These are phyloP conservation scores for Candida koratica DNA, from an alignment of 805 yeast species.

Conservation along the genomic window DNA sequence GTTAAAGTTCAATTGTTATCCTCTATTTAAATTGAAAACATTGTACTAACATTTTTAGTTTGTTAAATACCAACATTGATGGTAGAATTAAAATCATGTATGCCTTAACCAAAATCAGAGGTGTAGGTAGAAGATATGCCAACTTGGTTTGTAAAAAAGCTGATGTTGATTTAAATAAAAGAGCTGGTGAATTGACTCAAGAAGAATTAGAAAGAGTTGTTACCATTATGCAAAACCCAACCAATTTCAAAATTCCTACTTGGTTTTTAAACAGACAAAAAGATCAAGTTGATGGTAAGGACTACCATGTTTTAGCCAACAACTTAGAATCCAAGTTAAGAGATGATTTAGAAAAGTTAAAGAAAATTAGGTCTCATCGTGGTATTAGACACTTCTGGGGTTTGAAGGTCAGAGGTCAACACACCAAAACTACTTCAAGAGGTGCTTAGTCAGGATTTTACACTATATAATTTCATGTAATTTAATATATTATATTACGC, in stretches of 20 bases:
- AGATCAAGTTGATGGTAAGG: slow-evolving; percentile 98
- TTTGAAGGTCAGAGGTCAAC: slow-evolving; percentile 99
- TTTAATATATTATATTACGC: slow-evolving; percentile 19
- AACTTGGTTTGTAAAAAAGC: slow-evolving; percentile 99
- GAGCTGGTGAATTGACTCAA: slow-evolving; percentile 99
- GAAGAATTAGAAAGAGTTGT: slow-evolving; percentile 99
- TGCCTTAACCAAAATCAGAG: slow-evolving; percentile 99
- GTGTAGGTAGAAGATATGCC: slow-evolving; percentile 99
- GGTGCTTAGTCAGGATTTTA: slow-evolving; percentile 41
- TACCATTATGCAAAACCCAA: slow-evolving; percentile 99
- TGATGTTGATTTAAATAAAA: slow-evolving; percentile 95
- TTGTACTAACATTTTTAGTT: slow-evolving; percentile 54
- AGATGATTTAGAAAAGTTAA: slow-evolving; percentile 99
- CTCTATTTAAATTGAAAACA: no score
- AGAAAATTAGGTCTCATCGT: slow-evolving; percentile 99
- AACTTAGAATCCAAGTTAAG: slow-evolving; percentile 98
- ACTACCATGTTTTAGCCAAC: slow-evolving; percentile 98
- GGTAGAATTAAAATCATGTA: slow-evolving; percentile 99
- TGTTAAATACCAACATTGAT: slow-evolving; percentile 99
- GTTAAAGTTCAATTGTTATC: no score
- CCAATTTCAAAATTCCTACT: slow-evolving; percentile 98
- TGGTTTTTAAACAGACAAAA: slow-evolving; percentile 99
- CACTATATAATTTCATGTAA: slow-evolving; percentile 14
- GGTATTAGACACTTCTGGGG: slow-evolving; percentile 99
- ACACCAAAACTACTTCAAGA: slow-evolving; percentile 99